phyloP scores from a whole-genome alignment of 2,329 filamentous ascomycete genomes.

The Colletotrichum graminicola region DNA sequence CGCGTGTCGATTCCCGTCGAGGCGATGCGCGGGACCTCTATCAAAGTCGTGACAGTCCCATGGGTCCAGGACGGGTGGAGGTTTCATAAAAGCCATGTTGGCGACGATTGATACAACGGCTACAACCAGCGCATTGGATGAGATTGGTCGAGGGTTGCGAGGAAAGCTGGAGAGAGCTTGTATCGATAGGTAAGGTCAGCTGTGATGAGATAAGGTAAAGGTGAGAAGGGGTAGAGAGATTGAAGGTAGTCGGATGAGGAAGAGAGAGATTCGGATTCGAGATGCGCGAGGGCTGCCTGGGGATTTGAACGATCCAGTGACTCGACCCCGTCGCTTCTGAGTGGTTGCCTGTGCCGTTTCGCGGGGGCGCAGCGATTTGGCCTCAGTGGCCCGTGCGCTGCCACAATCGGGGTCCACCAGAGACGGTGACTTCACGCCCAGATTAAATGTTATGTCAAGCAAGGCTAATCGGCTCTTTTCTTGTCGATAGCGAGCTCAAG shows the following conservation, averaged over 20 bases:
- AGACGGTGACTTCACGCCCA: neutral
- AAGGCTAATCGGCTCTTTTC: rapidly evolving
- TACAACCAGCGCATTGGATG: conserved; percentile 37
- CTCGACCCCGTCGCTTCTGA: conserved; percentile 19
- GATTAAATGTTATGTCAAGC: conserved; percentile 25
- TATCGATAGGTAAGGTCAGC: conserved; percentile 11
- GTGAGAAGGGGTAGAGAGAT: conserved; percentile 12
- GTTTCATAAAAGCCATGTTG: conserved; percentile 20
- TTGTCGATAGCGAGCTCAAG: rapidly evolving
- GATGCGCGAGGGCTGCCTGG: conserved; percentile 40
- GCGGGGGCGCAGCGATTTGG: conserved; percentile 40
- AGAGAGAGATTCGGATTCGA: conserved; percentile 9
- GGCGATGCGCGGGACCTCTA: conserved; percentile 4
- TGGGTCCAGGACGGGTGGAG: conserved; percentile 26
- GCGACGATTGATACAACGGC: conserved; percentile 8
- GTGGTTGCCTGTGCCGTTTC: conserved; percentile 28
- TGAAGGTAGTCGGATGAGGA: conserved; percentile 33
- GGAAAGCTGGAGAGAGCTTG: conserved; percentile 10
- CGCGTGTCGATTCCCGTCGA: neutral
- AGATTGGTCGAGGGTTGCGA: neutral
- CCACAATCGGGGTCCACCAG: neutral
- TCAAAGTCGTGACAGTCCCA: conserved; percentile 29
- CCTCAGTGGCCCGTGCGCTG: conserved; percentile 39
- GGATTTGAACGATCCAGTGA: conserved; percentile 39
- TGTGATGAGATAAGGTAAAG: neutral